phyloP scores from a whole-genome alignment of 2,329 filamentous ascomycete species.

The Septoria linicola region DNA sequence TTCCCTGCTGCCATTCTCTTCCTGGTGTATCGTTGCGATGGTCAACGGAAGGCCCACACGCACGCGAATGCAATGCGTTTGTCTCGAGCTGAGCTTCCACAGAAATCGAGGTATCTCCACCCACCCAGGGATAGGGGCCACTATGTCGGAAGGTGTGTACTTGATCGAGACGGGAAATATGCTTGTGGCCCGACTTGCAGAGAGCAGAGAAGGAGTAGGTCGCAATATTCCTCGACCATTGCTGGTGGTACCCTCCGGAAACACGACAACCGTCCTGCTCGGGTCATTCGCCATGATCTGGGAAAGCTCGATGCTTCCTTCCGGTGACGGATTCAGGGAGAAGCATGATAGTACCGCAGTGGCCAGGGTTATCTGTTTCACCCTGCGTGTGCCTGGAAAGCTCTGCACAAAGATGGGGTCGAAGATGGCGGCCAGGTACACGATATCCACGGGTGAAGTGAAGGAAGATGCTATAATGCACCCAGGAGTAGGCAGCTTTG shows the following conservation, averaged over 20 bases:
- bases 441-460: constrained; percentile 86
- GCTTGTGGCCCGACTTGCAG: constrained; percentile 63
- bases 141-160: constrained; percentile 85
- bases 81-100: constrained; percentile 80
- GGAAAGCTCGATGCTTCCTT: constrained; percentile 37
- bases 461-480: constrained; percentile 87
- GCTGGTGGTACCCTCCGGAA: constrained; percentile 91
- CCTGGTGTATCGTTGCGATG: constrained; percentile 37
- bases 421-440: constrained; percentile 95
- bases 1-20: constrained; percentile 30
- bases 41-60: constrained; percentile 75
- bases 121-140: constrained; percentile 75
- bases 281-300: constrained; percentile 66
- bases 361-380: constrained; percentile 74
- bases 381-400: constrained; percentile 65
- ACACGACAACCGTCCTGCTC: constrained; percentile 74
- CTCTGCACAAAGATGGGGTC: constrained; percentile 90
- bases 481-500: constrained; percentile 70
- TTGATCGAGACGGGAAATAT: constrained; percentile 90
- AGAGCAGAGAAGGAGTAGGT: constrained; percentile 73
- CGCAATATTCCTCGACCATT: constrained; percentile 89
- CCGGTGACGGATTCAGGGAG: constrained; percentile 21
- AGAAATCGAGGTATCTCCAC: constrained; percentile 66
- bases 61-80: constrained; percentile 86
- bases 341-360: constrained; percentile 66